phyloP scores from a whole-genome alignment of 805 yeast genomes.

The Maudiozyma bulderi region DNA sequence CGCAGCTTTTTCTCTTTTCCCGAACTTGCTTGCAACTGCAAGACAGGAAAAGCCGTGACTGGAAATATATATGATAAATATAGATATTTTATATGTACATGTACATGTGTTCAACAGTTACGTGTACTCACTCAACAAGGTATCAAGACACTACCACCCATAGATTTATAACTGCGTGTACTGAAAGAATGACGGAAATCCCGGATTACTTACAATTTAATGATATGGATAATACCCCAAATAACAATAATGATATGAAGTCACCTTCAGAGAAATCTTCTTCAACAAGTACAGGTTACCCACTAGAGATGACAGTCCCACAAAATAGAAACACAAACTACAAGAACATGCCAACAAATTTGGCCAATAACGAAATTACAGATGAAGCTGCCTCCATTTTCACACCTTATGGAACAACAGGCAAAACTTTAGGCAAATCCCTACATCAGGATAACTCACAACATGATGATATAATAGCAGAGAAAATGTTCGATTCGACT shows the following conservation, averaged over 20 bases:
- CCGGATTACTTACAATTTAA: background rate
- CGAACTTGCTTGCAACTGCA: background rate
- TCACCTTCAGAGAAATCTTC: background rate
- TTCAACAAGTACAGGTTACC: background rate
- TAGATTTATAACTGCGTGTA: too few species aligned
- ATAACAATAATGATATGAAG: background rate
- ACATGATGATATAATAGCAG: background rate
- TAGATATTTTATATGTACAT: too few species aligned
- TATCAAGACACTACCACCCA: too few species aligned
- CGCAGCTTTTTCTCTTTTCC: background rate
- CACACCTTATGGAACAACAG: background rate
- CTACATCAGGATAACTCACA: background rate
- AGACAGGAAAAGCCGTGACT: too few species aligned
- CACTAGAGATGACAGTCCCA: background rate
- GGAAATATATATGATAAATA: too few species aligned
- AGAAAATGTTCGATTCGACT: slow-evolving; percentile 1
- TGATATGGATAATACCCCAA: background rate
- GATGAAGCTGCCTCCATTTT: background rate
- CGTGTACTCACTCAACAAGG: too few species aligned
- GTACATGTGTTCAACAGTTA: too few species aligned
- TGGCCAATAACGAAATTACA: background rate
- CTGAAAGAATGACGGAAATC: background rate
- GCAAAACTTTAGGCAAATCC: background rate
- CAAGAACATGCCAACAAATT: background rate
- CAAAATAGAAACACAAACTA: background rate